A percentile compares a stretch with the other conserved stretches of the same genome.
Conservation (phyloP, 208 protist species). For the Leishmania major region DNA sequence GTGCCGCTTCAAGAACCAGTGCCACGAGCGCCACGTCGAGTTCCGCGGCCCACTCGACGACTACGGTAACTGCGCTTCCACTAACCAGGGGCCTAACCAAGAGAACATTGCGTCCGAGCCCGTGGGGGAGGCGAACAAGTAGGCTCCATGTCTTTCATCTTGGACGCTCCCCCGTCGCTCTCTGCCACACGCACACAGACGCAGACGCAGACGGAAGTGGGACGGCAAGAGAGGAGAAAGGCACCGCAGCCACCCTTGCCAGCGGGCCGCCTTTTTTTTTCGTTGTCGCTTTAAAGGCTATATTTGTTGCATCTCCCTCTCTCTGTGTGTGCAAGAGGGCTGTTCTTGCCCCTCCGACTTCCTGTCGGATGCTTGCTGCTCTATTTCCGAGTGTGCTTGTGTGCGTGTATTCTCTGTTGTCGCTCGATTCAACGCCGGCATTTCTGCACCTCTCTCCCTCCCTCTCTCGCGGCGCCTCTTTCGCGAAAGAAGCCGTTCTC, state of each 20-base stretch:
- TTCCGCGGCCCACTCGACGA: conserved; percentile 74
- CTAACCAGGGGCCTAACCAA: conserved; percentile 10
- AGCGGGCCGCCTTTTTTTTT: background rate
- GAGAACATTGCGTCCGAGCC: background rate
- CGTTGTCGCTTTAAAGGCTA: background rate
- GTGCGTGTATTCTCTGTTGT: background rate
- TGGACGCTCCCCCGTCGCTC: background rate
- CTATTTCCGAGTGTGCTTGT: background rate
- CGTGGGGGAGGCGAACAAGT: background rate
- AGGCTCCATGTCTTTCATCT: background rate
- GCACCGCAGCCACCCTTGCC: background rate
- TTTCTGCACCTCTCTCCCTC: background rate
- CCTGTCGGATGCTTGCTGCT: background rate
- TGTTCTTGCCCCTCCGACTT: background rate
- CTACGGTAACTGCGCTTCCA: conserved; percentile 33
- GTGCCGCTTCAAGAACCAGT: conserved; percentile 86
- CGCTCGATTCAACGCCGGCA: background rate
- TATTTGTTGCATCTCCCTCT: background rate
- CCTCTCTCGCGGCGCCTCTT: background rate
- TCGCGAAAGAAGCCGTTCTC: background rate
- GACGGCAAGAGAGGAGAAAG: no score
- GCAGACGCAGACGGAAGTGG: background rate
- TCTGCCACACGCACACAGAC: background rate
- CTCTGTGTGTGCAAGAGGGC: background rate
- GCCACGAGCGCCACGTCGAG: conserved; percentile 88